Base-by-base conservation (phyloP, 306 rosid species). In the Glycyrrhiza uralensis region DNA sequence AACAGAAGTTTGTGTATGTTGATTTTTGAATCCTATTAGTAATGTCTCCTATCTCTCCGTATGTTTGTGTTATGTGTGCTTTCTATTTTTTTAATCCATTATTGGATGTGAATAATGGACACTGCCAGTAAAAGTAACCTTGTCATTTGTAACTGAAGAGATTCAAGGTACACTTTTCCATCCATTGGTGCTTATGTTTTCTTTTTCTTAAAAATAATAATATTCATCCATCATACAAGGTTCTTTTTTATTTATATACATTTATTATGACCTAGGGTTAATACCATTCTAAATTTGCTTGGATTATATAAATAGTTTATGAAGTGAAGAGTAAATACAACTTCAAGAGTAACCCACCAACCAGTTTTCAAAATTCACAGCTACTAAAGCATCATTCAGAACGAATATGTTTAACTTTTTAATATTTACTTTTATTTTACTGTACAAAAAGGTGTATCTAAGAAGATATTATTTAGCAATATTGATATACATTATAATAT, bases 1-100 rank as follows among this genome's bases (percentile, higher is more conserved):
- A 46, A 55, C 28, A 32, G 17, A 61, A 42, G 30, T 75, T 66
- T 63, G 15, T 61, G 36, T 28, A n/a, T 15, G 4, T 64, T 29
- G 35, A 29, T 69, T 54, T 39, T 64, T 57, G 69, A 64, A 60
- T 73, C 57, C 20, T 65, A 71, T 46, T 59, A 39, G 66, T 56
- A 20, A 2, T 49, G 20, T 49, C 6, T 67, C 57, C 52, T 42
- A 63, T 14, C 29, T 41, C 22, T 24, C 52, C 5, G 7, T 36
- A 3, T 58, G 45, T 78, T 28, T 26, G 20, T 29, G 8, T 26
- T 2, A 18, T n/a, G 14, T 26, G 51, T 57, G 39, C 52, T 23
- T 44, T 76, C 45, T 20, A 33, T 32, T 17, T 47, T 67, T 75
- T 23, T 46, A 38, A 8, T 41, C 1, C 30, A n/a, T 30, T 44